Conservation (phyloP, 441 rosid genomes). For the Erodium texanum region DNA sequence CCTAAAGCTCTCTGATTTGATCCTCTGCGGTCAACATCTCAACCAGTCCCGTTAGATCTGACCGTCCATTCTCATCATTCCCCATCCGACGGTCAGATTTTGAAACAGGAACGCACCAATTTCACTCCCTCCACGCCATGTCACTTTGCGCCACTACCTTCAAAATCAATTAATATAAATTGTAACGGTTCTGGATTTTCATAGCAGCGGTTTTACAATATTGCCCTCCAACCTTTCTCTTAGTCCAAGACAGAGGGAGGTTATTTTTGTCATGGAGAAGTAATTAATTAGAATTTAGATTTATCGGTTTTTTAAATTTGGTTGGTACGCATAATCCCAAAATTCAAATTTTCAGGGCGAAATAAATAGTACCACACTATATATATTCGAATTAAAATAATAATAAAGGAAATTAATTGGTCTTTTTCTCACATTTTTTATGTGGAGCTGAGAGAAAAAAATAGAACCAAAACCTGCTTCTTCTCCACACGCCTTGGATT, state of each 20-base stretch:
- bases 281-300: not conserved
- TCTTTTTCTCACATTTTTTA: slow-evolving; percentile 4
- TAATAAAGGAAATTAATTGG: slow-evolving; percentile 5
- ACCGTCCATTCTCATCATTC: not conserved
- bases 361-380: not conserved
- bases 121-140: slow-evolving; percentile 4
- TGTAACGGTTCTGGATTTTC: slow-evolving; percentile 6
- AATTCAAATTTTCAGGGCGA: slow-evolving; percentile 11
- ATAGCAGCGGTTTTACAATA: not conserved
- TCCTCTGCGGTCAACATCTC: not conserved
- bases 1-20: not conserved
- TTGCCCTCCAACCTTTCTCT: not conserved
- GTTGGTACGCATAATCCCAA: slow-evolving; percentile 31
- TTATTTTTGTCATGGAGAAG: not conserved
- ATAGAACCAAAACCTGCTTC: slow-evolving; percentile 29
- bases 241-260: not conserved
- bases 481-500: slow-evolving; percentile 31
- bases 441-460: slow-evolving; percentile 27
- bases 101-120: not conserved
- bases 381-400: slow-evolving; percentile 20
- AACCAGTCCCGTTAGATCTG: not conserved
- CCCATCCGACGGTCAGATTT: slow-evolving; percentile 1
- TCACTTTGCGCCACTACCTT: slow-evolving; percentile 1
- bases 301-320: slow-evolving; percentile 21
- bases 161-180: not conserved